A percentile compares a stretch with the other conserved stretches of the same genome.
Evolutionary conservation across 352 stramenopile genomes (phyloP).

Genomic region (Phytophthora cryptogea): DNA sequence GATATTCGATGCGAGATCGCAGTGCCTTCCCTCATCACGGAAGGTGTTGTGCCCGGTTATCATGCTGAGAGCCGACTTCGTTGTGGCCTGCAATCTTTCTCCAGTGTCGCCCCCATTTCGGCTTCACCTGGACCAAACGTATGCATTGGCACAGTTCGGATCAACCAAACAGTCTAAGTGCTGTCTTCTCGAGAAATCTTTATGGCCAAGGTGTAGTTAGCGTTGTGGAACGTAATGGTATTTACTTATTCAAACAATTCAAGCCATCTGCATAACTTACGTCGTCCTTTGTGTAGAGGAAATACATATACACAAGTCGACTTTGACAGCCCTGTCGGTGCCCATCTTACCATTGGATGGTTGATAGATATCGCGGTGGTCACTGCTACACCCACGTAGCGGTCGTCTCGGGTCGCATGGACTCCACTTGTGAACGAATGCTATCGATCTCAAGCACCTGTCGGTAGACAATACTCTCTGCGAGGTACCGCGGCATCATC

Average conservation of each 20-base stretch:
- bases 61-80: neutral
- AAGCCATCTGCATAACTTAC: conserved; percentile 20
- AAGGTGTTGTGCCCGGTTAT: conserved; percentile 2
- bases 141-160: neutral
- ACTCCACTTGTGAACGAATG: conserved; percentile 58
- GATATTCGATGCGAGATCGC: conserved; percentile 6
- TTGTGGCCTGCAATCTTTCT: conserved; percentile 6
- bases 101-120: conserved; percentile 46
- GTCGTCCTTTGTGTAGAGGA: conserved; percentile 9
- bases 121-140: conserved; percentile 26
- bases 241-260: conserved; percentile 35
- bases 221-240: conserved; percentile 6
- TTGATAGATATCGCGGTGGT: conserved; percentile 32
- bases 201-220: neutral
- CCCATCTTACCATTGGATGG: conserved; percentile 36
- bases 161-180: too few species aligned
- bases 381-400: conserved; percentile 33
- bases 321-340: conserved; percentile 17
- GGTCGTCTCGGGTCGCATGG: conserved; percentile 22
- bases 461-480: conserved; percentile 77
- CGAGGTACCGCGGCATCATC: conserved; percentile 64
- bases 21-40: conserved; percentile 35
- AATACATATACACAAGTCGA: conserved; percentile 33
- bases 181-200: neutral
- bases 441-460: conserved; percentile 69